phyloP scores from a whole-genome alignment of 371 early-diverging fungal genomes.

The Mortierella sp. region DNA sequence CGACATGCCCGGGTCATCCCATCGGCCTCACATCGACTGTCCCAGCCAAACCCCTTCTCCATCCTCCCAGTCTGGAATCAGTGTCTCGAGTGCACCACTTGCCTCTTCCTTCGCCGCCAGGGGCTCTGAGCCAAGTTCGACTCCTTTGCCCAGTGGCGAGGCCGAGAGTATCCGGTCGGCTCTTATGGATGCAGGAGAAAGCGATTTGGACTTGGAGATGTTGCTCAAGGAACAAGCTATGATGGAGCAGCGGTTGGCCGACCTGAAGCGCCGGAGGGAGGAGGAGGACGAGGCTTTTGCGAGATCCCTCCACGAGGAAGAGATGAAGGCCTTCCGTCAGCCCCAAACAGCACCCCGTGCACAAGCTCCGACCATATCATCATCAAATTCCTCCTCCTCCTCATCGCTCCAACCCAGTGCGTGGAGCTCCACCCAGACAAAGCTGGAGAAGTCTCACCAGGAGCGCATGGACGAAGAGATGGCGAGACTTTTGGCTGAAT shows the following conservation, averaged over 20 bases:
- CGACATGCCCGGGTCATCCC: constrained; percentile 17
- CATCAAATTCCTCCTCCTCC: constrained; percentile 1
- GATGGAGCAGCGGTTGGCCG: constrained; percentile 43
- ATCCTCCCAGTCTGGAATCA: not conserved
- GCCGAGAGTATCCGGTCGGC: constrained; percentile 31
- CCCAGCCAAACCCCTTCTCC: constrained; percentile 16
- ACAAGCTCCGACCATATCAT: not conserved
- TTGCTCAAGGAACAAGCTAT: constrained; percentile 33
- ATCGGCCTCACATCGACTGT: constrained; percentile 12
- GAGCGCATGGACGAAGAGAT: constrained; percentile 52
- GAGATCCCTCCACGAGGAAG: constrained; percentile 43
- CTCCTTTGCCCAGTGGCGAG: not conserved
- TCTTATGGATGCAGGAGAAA: constrained; percentile 38
- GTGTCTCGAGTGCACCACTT: too few relatives aligned
- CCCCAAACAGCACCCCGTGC: not conserved
- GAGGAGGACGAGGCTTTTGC: constrained; percentile 54
- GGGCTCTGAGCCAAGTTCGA: not conserved
- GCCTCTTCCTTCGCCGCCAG: too few relatives aligned
- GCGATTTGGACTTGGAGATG: constrained; percentile 31
- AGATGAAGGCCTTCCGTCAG: not conserved
- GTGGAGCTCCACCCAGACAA: constrained; percentile 17
- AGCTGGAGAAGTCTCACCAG: constrained; percentile 37
- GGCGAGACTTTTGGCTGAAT: constrained; percentile 46
- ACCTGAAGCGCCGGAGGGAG: constrained; percentile 42
- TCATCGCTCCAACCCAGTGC: not conserved